These are phyloP conservation scores for Staphylotrichum tortipilum DNA, from an alignment of 495 filamentous ascomycete species.

Conservation along the genomic window DNA sequence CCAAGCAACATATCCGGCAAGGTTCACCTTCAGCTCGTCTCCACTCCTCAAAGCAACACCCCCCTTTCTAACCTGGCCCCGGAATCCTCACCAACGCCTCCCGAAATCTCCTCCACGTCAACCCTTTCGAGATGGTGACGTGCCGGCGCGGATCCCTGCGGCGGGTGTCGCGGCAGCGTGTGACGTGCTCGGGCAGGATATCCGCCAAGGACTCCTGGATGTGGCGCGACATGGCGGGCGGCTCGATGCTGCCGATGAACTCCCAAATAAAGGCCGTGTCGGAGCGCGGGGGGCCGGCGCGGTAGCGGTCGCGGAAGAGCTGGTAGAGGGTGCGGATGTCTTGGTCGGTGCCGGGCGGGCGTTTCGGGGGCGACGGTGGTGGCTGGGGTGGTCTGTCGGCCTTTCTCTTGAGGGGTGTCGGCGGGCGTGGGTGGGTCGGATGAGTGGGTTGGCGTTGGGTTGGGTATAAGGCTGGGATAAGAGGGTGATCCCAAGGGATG, in stretches of 20 bases:
- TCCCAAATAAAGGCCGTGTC: conserved; percentile 21
- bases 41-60: background rate
- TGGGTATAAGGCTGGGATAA: no score
- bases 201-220: conserved; percentile 16
- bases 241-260: conserved; percentile 17
- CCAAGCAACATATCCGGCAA: no score
- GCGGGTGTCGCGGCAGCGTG: background rate
- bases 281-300: conserved; percentile 10
- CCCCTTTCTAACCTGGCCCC: background rate
- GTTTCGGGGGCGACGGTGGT: background rate
- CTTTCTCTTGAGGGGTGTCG: background rate
- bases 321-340: conserved; percentile 13
- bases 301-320: conserved; percentile 14
- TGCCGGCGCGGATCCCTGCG: background rate
- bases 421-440: background rate
- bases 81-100: conserved; percentile 7
- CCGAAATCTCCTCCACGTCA: conserved; percentile 20
- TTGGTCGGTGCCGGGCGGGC: background rate
- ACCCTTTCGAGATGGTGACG: conserved; percentile 8
- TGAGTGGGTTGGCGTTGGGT: background rate
- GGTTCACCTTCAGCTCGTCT: no score
- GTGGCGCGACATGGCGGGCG: conserved; percentile 11
- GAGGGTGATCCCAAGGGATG: no score
- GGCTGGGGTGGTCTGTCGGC: background rate
- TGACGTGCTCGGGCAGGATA: conserved; percentile 10